phyloP scores from a whole-genome alignment of 78 protist species.

The Polysphondylium violaceum region DNA sequence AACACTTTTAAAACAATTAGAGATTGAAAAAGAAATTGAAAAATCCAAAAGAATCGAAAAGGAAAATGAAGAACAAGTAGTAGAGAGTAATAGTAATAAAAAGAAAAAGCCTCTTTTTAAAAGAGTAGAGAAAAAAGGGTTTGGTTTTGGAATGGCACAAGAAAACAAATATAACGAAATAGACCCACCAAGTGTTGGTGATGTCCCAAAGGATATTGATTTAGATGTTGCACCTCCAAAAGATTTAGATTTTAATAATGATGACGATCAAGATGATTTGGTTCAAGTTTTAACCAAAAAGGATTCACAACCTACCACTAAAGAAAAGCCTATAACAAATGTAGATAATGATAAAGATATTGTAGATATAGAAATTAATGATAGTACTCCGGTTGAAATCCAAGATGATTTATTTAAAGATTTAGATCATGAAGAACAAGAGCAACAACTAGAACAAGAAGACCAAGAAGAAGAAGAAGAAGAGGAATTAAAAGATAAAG shows the following conservation, averaged over 20 bases:
- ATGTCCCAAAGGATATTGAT: too few relatives aligned
- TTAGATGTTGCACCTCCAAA: too few relatives aligned
- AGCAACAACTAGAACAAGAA: not conserved
- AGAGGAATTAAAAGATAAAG: not conserved
- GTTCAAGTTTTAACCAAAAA: not conserved
- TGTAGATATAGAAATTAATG: not conserved
- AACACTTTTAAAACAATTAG: too few relatives aligned
- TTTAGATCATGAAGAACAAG: not conserved
- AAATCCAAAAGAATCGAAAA: not conserved
- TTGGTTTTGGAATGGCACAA: too few relatives aligned
- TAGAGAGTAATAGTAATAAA: conserved; percentile 5
- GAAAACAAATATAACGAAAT: too few relatives aligned
- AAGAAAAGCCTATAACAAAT: not conserved
- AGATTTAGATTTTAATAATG: not conserved
- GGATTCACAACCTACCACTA: not conserved
- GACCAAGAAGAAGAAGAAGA: not conserved
- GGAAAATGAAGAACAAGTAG: too few relatives aligned
- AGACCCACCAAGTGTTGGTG: too few relatives aligned
- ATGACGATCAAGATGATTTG: not conserved
- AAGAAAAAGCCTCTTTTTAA: too few relatives aligned
- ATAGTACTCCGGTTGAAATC: not conserved
- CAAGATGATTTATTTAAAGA: not conserved
- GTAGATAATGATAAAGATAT: not conserved
- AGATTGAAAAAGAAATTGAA: not conserved
- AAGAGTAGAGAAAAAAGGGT: too few relatives aligned